A percentile compares a stretch with the other conserved stretches of the same genome.
These are phyloP conservation scores for Pisolithus orientalis DNA, from an alignment of 768 basidiomycete genomes.

Conservation along the genomic window DNA sequence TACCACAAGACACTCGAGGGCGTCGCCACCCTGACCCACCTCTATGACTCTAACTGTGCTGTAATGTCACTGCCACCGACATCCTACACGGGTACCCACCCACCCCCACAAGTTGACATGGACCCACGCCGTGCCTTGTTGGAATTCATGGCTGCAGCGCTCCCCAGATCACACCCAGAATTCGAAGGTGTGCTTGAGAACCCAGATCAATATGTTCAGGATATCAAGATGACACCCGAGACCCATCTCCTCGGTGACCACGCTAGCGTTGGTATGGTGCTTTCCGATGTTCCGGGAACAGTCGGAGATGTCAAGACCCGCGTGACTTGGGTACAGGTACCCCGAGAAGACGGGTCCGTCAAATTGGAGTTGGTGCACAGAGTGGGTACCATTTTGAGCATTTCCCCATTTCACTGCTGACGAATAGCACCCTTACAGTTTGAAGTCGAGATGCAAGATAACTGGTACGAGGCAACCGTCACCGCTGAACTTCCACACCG, in stretches of 20 bases:
- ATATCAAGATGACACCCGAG: slow-evolving; percentile 40
- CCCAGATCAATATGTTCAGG: slow-evolving; percentile 43
- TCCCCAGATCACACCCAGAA: slow-evolving; percentile 36
- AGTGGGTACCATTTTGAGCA: slow-evolving; percentile 9
- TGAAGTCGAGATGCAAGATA: slow-evolving; percentile 90
- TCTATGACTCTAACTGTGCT: slow-evolving; percentile 54
- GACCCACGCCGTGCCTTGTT: slow-evolving; percentile 55
- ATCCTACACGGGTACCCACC: slow-evolving; percentile 19
- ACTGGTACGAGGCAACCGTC: slow-evolving; percentile 93
- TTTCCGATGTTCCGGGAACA: slow-evolving; percentile 56
- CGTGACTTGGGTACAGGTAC: slow-evolving; percentile 79
- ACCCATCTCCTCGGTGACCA: slow-evolving; percentile 42
- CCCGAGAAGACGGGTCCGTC: slow-evolving; percentile 50
- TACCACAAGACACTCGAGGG: slow-evolving; percentile 12
- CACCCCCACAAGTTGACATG: slow-evolving; percentile 13
- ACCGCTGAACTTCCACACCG: slow-evolving; percentile 67
- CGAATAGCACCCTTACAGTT: slow-evolving; percentile 37
- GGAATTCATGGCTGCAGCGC: slow-evolving; percentile 75
- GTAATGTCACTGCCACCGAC: slow-evolving; percentile 25
- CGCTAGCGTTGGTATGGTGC: slow-evolving; percentile 29
- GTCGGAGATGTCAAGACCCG: slow-evolving; percentile 76
- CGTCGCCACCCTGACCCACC: slow-evolving; percentile 31
- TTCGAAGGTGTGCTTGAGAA: slow-evolving; percentile 42
- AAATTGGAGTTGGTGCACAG: slow-evolving; percentile 64
- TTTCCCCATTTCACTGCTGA: not conserved